Percentiles rank a stretch among this genome's conserved stretches.
Conservation (phyloP, 805 yeast genomes). For the Tetrapisispora fleetii region DNA sequence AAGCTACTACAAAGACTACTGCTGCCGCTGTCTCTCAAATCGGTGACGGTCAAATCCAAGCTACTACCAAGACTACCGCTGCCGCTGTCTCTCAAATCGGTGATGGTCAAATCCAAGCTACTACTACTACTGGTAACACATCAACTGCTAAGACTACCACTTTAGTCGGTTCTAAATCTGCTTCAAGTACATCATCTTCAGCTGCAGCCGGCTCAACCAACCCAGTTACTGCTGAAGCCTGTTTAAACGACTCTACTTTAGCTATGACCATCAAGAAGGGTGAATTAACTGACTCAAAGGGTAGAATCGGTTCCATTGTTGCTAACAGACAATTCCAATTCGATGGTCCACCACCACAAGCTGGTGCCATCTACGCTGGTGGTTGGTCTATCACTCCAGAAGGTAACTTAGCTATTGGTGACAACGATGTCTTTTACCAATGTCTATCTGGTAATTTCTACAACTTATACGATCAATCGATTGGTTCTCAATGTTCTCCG, state of each 20-base stretch:
- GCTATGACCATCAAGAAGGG: slow-evolving; percentile 39
- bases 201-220: slow-evolving; percentile 26
- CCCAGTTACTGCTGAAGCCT: slow-evolving; percentile 12
- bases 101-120: slow-evolving; percentile 8
- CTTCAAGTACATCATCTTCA: slow-evolving; percentile 24
- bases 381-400: slow-evolving; percentile 45
- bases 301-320: slow-evolving; percentile 58
- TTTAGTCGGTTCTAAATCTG: slow-evolving; percentile 11
- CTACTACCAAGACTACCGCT: slow-evolving; percentile 14
- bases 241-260: slow-evolving; percentile 35
- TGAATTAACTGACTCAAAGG: slow-evolving; percentile 40
- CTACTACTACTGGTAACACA: slow-evolving; percentile 16
- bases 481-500: slow-evolving; percentile 53
- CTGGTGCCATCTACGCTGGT: slow-evolving; percentile 47
- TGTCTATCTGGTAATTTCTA: slow-evolving; percentile 67
- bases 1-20: slow-evolving; percentile 27
- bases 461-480: slow-evolving; percentile 58
- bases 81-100: slow-evolving; percentile 18
- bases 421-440: slow-evolving; percentile 48
- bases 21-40: slow-evolving; percentile 32
- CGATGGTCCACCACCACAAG: slow-evolving; percentile 66
- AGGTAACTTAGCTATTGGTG: slow-evolving; percentile 50
- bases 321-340: slow-evolving; percentile 64
- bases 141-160: slow-evolving; percentile 20
- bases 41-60: slow-evolving; percentile 37